Conservation (phyloP, 2,329 filamentous ascomycete species). For the Scytalidium sp. region DNA sequence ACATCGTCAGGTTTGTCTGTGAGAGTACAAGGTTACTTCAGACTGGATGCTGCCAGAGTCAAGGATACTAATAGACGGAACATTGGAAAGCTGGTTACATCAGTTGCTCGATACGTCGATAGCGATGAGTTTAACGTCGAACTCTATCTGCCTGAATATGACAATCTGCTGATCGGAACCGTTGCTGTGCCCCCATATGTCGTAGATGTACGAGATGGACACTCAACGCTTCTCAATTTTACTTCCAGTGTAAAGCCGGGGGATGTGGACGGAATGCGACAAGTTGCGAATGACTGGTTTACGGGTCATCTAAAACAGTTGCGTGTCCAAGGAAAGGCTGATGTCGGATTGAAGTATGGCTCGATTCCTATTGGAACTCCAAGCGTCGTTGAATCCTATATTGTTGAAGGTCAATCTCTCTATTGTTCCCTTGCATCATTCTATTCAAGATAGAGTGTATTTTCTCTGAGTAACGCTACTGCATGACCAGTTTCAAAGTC, state of each 20-base stretch:
- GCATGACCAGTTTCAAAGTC: slow-evolving; percentile 9
- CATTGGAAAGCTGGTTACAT: slow-evolving; percentile 75
- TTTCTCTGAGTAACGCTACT: slow-evolving; percentile 33
- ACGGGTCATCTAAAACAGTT: slow-evolving; percentile 72
- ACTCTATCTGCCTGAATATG: slow-evolving; percentile 81
- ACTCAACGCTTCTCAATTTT: slow-evolving; percentile 75
- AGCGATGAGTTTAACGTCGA: slow-evolving; percentile 69
- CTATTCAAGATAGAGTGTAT: slow-evolving; percentile 59
- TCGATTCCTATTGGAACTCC: slow-evolving; percentile 77
- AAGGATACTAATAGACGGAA: slow-evolving; percentile 67
- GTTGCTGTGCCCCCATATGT: slow-evolving; percentile 73
- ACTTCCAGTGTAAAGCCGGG: slow-evolving; percentile 74
- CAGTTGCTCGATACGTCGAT: slow-evolving; percentile 74
- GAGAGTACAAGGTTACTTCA: slow-evolving; percentile 78
- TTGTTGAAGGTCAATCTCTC: slow-evolving; percentile 80
- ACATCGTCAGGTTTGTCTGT: slow-evolving; percentile 75
- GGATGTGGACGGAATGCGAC: slow-evolving; percentile 71
- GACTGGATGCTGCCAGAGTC: slow-evolving; percentile 75
- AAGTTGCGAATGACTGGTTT: slow-evolving; percentile 84
- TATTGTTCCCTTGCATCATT: slow-evolving; percentile 60
- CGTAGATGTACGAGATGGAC: slow-evolving; percentile 74
- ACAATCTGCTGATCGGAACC: slow-evolving; percentile 72
- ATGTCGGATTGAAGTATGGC: slow-evolving; percentile 74
- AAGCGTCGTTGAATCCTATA: slow-evolving; percentile 67
- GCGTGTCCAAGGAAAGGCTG: slow-evolving; percentile 69